Base-by-base conservation (phyloP, 331 rosid genomes). In the Cucumis variabilis region DNA sequence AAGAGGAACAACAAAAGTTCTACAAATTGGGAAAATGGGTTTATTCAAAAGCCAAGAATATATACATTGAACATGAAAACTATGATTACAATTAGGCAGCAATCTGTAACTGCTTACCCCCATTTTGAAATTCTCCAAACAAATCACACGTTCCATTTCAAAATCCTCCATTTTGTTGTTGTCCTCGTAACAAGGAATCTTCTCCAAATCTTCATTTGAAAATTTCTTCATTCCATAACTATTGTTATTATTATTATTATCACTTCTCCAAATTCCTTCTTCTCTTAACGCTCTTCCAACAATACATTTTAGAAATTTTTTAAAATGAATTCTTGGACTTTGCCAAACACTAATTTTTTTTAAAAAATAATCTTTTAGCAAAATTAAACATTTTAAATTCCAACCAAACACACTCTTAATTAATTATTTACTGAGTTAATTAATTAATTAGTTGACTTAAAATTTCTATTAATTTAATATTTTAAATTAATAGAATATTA, bases 11-110 rank as follows among this genome's bases (percentile, higher is more conserved):
- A 90, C 94, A 86, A 92, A 88, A 74, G 94, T 91, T 88, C 96
- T 89, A 82, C 98, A 96, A 79, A 95, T 90, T 0, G 98, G 99
- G 71, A 98, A 96, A 89, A 94, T 46, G 41, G 96, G 94, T 83
- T 94, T 90, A 84, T 91, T 91, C 65, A 94, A 63, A 67, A 94
- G 81, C 99, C 98, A 95, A 0, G 88, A 72, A 21, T 95, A 98
- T 66, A 95, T 90, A 41, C 99, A 96, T 16, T 86, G 93, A 19
- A 89, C 92, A 90, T 96, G 98, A 70, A 95, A 95, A 55, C 87
- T 92, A 76, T 96, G 99, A 19, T 76, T 87, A 82, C 99, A 96
- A 79, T 90, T 90, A 0, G 98, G 98, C 89, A 95, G 84, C 81
- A 94, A 88, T 65, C 98, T 94, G 88, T 98, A 94, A n/a, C n/a